These are phyloP conservation scores for Ascochyta clinopodiicola DNA, from an alignment of 2,329 filamentous ascomycete species.

Conservation along the genomic window DNA sequence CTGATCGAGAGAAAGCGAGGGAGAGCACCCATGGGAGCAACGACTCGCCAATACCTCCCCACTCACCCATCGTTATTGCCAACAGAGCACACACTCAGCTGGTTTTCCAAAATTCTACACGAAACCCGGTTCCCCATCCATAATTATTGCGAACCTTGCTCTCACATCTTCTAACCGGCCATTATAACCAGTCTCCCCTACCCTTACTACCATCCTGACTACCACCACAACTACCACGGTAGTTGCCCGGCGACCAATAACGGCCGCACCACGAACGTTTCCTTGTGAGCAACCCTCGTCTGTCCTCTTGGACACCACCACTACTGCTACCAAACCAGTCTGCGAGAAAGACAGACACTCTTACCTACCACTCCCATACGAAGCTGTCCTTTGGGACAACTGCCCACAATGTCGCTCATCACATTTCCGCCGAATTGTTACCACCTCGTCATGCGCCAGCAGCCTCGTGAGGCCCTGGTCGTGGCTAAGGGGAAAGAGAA, in stretches of 20 bases:
- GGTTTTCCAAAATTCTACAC: not conserved
- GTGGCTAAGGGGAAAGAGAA: constrained; percentile 75
- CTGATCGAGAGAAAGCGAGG: constrained; percentile 1
- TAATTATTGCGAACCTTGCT: not conserved
- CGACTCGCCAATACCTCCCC: constrained; percentile 3
- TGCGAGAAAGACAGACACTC: not conserved
- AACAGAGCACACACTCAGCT: constrained; percentile 3
- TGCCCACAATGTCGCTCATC: constrained; percentile 12
- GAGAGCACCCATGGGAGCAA: constrained; percentile 11
- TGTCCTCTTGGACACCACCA: not conserved
- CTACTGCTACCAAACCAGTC: not conserved
- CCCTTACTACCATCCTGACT: not conserved
- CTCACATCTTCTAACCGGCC: not conserved
- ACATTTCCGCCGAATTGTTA: not conserved
- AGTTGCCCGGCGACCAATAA: constrained; percentile 1
- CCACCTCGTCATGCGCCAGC: constrained; percentile 61
- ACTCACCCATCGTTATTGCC: constrained; percentile 8
- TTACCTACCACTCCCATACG: not conserved
- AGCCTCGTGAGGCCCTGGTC: constrained; percentile 71
- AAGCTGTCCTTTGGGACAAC: constrained; percentile 1
- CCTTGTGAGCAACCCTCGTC: not conserved
- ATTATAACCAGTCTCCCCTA: not conserved
- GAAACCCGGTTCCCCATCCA: not conserved
- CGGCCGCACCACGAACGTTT: not conserved
- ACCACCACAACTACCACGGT: constrained; percentile 3